phyloP scores from a whole-genome alignment of 768 basidiomycete genomes.

The Vishniacozyma victoriae region DNA sequence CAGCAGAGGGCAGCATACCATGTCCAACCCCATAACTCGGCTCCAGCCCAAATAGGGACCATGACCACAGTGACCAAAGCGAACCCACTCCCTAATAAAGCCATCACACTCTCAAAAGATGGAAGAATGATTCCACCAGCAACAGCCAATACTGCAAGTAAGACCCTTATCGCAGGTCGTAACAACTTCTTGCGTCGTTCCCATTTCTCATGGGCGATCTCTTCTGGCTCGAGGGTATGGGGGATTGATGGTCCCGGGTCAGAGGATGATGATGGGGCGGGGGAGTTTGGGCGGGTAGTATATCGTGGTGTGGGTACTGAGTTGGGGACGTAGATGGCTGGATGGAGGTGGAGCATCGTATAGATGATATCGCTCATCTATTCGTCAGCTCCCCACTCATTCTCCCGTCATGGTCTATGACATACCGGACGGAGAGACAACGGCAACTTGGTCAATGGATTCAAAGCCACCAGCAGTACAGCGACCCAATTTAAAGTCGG shows the following conservation, averaged over 20 bases:
- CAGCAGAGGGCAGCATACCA: slow-evolving; percentile 9
- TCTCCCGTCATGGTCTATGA: too few species aligned
- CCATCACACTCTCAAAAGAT: slow-evolving; percentile 29
- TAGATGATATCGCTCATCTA: slow-evolving; percentile 33
- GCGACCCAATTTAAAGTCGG: slow-evolving; percentile 36
- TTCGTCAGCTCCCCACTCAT: slow-evolving; percentile 1
- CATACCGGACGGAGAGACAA: slow-evolving; percentile 39
- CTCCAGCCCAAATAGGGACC: slow-evolving; percentile 29
- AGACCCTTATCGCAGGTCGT: slow-evolving; percentile 23
- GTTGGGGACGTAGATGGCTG: slow-evolving; percentile 29
- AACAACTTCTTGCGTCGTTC: slow-evolving; percentile 26
- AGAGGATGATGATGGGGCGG: slow-evolving; percentile 4
- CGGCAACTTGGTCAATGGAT: slow-evolving; percentile 41
- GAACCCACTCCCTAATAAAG: slow-evolving; percentile 31
- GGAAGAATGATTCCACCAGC: slow-evolving; percentile 32
- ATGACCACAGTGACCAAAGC: slow-evolving; percentile 23
- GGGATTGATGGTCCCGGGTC: too few species aligned
- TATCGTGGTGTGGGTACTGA: slow-evolving; percentile 18
- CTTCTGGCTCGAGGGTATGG: background rate
- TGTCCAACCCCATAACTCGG: slow-evolving; percentile 26
- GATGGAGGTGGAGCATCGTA: slow-evolving; percentile 28
- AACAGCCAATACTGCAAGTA: slow-evolving; percentile 19
- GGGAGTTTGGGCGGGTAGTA: slow-evolving; percentile 8
- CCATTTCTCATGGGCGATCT: slow-evolving; percentile 15
- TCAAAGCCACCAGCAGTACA: slow-evolving; percentile 41